phyloP scores from a whole-genome alignment of 192 early-diverging fungal genomes.

The Dissophora globulifera region DNA sequence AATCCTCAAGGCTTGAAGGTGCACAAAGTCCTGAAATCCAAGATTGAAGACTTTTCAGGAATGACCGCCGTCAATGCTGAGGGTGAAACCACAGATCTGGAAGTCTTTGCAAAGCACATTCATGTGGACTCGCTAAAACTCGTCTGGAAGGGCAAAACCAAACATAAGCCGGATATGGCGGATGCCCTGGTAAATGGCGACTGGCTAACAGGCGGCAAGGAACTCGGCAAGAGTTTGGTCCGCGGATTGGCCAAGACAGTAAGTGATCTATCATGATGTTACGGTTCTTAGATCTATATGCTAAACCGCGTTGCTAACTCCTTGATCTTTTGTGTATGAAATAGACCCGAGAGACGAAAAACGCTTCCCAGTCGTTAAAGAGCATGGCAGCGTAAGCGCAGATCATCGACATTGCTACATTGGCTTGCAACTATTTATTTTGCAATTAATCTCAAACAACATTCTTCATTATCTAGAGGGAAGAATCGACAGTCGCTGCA shows the following conservation, averaged over 20 bases:
- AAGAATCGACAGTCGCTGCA: conserved; percentile 40
- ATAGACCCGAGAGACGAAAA: conserved; percentile 44
- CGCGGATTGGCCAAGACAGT: conserved; percentile 47
- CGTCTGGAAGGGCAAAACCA: conserved; percentile 59
- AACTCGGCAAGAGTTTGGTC: conserved; percentile 56
- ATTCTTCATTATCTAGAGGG: conserved; percentile 6
- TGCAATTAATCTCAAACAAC: background rate
- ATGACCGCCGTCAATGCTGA: conserved; percentile 26
- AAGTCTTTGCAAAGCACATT: conserved; percentile 57
- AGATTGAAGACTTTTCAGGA: conserved; percentile 66
- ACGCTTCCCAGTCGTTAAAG: conserved; percentile 37
- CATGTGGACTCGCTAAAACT: conserved; percentile 54
- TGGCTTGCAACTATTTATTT: background rate
- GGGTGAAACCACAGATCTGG: conserved; percentile 57
- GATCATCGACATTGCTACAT: background rate
- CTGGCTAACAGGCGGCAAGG: conserved; percentile 58
- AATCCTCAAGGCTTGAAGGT: conserved; percentile 56
- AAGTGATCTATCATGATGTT: background rate
- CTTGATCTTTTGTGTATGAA: too few species aligned
- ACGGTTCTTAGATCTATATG: background rate
- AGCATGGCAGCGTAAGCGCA: conserved; percentile 30
- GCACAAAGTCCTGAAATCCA: conserved; percentile 62
- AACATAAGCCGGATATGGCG: conserved; percentile 54
- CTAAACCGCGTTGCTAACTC: background rate
- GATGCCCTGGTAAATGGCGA: conserved; percentile 50